Conservation (phyloP, 495 filamentous ascomycete genomes). For the Aspergillus asperescens region DNA sequence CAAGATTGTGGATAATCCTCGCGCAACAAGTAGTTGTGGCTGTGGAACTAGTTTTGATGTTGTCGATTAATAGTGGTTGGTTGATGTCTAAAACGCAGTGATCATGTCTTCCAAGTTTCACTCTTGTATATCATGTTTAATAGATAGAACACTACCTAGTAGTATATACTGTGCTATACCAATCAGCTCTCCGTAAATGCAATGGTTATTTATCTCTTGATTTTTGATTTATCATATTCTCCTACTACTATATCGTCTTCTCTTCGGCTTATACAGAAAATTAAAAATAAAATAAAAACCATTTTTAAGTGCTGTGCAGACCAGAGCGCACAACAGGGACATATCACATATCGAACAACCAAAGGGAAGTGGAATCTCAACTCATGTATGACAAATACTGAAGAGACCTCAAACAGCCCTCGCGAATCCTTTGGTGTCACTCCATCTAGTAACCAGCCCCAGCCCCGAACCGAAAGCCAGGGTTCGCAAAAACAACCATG, state of each 20-base stretch:
- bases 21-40: slow-evolving; percentile 89
- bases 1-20: slow-evolving; percentile 88
- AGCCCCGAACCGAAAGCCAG: neutral
- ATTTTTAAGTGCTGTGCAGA: slow-evolving; percentile 12
- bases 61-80: slow-evolving; percentile 39
- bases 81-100: neutral
- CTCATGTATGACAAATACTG: slow-evolving; percentile 8
- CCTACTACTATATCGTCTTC: slow-evolving; percentile 10
- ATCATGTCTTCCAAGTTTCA: slow-evolving; percentile 4
- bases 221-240: neutral
- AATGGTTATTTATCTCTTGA: neutral
- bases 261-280: too few species aligned
- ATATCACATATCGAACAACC: slow-evolving; percentile 16
- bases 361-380: slow-evolving; percentile 6
- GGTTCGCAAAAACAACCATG: neutral
- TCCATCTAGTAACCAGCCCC: neutral
- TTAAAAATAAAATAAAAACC: slow-evolving; percentile 10
- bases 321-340: slow-evolving; percentile 12
- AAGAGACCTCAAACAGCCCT: slow-evolving; percentile 20
- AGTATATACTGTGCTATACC: neutral
- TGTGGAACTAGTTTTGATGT: slow-evolving; percentile 99
- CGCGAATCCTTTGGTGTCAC: slow-evolving; percentile 18
- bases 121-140: slow-evolving; percentile 11
- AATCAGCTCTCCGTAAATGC: neutral
- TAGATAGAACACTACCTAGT: neutral